Evolutionary conservation across 1,139 yeast species (phyloP), one percentile per base, ranked within the genome.

Genomic region (Nakaseomyces nivariensis): DNA sequence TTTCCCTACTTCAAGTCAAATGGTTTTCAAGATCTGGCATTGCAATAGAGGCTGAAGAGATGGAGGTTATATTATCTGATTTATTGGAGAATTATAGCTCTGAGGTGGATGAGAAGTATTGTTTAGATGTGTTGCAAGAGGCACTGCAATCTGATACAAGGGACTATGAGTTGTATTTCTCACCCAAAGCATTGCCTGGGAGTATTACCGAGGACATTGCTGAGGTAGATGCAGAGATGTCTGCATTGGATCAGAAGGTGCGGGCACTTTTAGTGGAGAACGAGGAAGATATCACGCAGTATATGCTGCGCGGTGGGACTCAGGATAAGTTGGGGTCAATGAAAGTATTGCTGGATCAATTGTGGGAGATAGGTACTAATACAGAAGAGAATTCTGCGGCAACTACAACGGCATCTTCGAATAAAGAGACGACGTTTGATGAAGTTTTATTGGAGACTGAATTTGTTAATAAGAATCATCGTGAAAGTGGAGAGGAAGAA

Each of bases 141-240:
- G 51, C 54, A 2, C 49, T 64, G 31, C 62, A 61, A 46, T 56
- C 57, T 5, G 56, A 56, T 9, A 49, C 51, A 5, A 55, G 51
- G 13, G 52, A 53, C 17, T 64, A 62, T 47, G 57, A 52, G 29
- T 52, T 49, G 11, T 64, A 60, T 45, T 61, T 64, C 51, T 58
- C 66, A 1, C 64, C 68, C 0, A 56, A 54, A 33, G 62, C 67
- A 6, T 46, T 48, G 13, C 55, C 60, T 6, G 67, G 67, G 3
- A 59, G 62, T 36, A 58, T 72, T 17, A 67, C 70, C 0, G 73
- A 69, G 49, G 78, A 73, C 49, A 73, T 76, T 40, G 79, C 79
- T 0, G 80, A 76, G 52, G 56, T 75, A 4, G 78, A 74, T 50
- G 72, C 75, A 0, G 50, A 66, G 27, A 71, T 73, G 47, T 60